Base-by-base conservation (phyloP, 495 filamentous ascomycete species). In the Pseudoneurospora amorphoporcata region DNA sequence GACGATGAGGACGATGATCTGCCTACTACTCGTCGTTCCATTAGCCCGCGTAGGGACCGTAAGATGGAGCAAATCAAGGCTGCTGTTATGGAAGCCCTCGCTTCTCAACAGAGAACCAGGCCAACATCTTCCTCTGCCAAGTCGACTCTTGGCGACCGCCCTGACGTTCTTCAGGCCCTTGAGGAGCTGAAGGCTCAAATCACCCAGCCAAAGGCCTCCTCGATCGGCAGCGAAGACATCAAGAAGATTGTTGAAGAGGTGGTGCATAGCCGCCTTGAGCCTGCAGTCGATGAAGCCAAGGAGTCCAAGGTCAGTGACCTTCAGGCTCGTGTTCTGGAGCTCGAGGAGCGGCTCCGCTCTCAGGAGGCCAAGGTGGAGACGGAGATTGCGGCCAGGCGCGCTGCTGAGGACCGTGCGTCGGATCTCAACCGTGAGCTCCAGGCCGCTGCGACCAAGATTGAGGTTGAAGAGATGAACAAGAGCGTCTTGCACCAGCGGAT, bases 1-100 rank as follows among this genome's bases (percentile, higher is more conserved):
- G 95, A 98, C 74, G 95, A 98, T 74, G 94, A 97, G 77, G 94
- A 97, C 76, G 93, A 97, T 35, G 90, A 88, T 8, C 81, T 87
- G 19, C 88, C 88, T 35, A 76, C 83, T 32, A 84, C 87, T 39
- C 88, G 91, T 16, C 89, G 87, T 17, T 90, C 92, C 8, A 80
- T 87, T 73, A 90, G 87, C 71, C 89, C 90, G 9, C 88, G 87
- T 74, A 87, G 89, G 68, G 92, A 96, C 75, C 90, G 90, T 68
- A 94, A 88, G 76, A 79, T 94, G 71, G 93, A 97, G 74, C 93
- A 94, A 83, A 89, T 98, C 75, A 93, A 92, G 75, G 84, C 84
- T 45, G 89, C 90, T 68, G 86, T 98, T n/a, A 80, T 90, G 71
- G 94, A 99, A 73, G 93, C 92, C 72, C 77, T 95, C n/a, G 85